Percentiles rank a stretch among this genome's conserved stretches.
These are phyloP conservation scores for Suillus luteus DNA, from an alignment of 768 basidiomycete genomes.

Conservation along the genomic window DNA sequence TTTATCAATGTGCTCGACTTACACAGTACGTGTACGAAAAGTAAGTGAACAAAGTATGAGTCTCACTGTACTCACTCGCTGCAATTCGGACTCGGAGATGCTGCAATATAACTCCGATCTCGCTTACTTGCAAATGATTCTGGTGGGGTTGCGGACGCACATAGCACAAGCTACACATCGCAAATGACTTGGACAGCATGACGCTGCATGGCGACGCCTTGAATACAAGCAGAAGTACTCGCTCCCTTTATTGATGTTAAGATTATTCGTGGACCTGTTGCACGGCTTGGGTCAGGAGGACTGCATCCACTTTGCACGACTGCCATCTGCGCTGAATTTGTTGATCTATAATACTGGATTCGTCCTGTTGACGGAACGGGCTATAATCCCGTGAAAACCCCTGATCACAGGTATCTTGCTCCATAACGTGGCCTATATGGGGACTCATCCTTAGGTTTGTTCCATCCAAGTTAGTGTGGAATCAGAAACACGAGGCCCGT, in stretches of 20 bases:
- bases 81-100: conserved; percentile 21
- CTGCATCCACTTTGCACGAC: conserved; percentile 46
- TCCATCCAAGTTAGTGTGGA: no score
- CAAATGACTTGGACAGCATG: conserved; percentile 41
- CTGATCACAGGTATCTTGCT: no score
- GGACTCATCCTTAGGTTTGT: no score
- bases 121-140: conserved; percentile 45
- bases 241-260: conserved; percentile 31
- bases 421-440: no score
- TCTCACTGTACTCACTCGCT: conserved; percentile 15
- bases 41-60: conserved; percentile 23
- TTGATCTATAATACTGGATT: conserved; percentile 34
- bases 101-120: conserved; percentile 53
- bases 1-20: conserved; percentile 40
- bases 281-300: conserved; percentile 48
- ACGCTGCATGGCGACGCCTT: conserved; percentile 51
- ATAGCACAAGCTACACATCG: conserved; percentile 44
- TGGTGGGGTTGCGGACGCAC: conserved; percentile 23
- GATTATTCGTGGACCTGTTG: conserved; percentile 54
- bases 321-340: neutral
- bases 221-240: conserved; percentile 42
- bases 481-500: no score
- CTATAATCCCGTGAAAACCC: conserved; percentile 39
- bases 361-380: conserved; percentile 44
- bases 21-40: conserved; percentile 30